These are phyloP conservation scores for Chloris gayana DNA, from an alignment of 176 grass and related monocot species.

Conservation along the genomic window DNA sequence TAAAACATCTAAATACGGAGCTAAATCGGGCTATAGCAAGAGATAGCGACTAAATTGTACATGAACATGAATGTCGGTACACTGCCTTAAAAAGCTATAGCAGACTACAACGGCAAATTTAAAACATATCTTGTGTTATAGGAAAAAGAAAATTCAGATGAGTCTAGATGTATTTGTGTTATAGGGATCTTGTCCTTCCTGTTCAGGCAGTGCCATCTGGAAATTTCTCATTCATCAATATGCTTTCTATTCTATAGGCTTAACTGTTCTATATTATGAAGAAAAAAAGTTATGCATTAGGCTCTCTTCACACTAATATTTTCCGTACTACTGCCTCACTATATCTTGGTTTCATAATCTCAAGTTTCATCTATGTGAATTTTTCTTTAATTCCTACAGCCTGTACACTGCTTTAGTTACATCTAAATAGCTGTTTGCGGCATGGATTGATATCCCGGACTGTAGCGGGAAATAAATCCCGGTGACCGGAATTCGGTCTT, in stretches of 20 bases:
- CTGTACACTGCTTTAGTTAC: background rate
- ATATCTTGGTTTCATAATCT: background rate
- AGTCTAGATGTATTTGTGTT: conserved; percentile 23
- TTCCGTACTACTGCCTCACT: background rate
- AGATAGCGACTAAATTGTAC: too few relatives aligned
- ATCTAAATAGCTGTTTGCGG: background rate
- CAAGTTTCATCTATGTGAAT: background rate
- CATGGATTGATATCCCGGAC: too few relatives aligned
- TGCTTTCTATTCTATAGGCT: background rate
- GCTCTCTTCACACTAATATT: background rate
- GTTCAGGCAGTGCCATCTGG: conserved; percentile 7
- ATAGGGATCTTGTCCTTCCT: background rate
- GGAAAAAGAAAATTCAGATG: too few relatives aligned
- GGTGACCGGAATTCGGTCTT: too few relatives aligned
- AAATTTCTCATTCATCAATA: background rate
- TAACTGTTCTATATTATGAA: background rate
- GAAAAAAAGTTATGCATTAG: background rate
- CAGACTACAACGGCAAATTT: too few relatives aligned
- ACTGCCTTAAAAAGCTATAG: too few relatives aligned
- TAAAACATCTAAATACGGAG: too few relatives aligned
- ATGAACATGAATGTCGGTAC: too few relatives aligned
- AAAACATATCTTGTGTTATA: too few relatives aligned
- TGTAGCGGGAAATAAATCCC: too few relatives aligned
- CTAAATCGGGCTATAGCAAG: too few relatives aligned
- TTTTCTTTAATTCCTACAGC: background rate